Base-by-base conservation (phyloP, 2,329 filamentous ascomycete species). In the Lasiodiplodia sp. region DNA sequence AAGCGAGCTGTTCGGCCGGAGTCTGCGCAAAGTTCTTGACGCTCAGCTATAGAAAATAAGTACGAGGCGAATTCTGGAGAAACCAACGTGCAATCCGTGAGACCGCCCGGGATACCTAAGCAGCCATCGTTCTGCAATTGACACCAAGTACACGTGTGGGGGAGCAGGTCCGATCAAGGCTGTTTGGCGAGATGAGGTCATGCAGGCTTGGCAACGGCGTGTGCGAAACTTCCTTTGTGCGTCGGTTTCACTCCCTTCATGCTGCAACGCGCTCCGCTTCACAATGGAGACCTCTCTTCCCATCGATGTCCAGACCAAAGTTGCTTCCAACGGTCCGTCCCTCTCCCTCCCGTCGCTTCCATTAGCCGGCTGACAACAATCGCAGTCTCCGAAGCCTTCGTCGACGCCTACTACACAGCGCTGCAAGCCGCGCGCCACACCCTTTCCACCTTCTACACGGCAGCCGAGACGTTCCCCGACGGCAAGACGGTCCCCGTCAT, bases 341-440 rank as follows among this genome's bases (percentile, higher is more conserved):
- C 16, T 11, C 16, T 5, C 16, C 10, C 2, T n/a, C 5, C 28
- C 18, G 16, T 4, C 18, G 31, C 37, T 21, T 40, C 34, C 57
- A 12, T 18, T 23, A 11, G n/a, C 44, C 28, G 2, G 11, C 31
- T 52, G 16, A 18, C 28, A 14, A 5, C 25, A 4, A 7, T 6
- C 44, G 38, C 72, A 92, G 92, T 90, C 69, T 91, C 92, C 66
- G 87, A 91, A 73, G 83, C 81, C 66, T 95, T 97, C 74, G 85
- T 91, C 72, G 88, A 90, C 70, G 84, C 86, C 71, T 97, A 91
- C 83, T 97, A 97, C 82, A 84, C 86, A 34, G 86, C 91, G n/a
- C 83, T 96, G 64, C 89, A 91, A 79, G 86, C 84, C 69, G 79
- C 84, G 52, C 85, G 86, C 71, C 79, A 82, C 53, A 82, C 83